Percentiles rank a stretch among this genome's conserved stretches.
These are phyloP conservation scores for Penicillium paradoxum DNA, from an alignment of 495 filamentous ascomycete species.

Conservation along the genomic window DNA sequence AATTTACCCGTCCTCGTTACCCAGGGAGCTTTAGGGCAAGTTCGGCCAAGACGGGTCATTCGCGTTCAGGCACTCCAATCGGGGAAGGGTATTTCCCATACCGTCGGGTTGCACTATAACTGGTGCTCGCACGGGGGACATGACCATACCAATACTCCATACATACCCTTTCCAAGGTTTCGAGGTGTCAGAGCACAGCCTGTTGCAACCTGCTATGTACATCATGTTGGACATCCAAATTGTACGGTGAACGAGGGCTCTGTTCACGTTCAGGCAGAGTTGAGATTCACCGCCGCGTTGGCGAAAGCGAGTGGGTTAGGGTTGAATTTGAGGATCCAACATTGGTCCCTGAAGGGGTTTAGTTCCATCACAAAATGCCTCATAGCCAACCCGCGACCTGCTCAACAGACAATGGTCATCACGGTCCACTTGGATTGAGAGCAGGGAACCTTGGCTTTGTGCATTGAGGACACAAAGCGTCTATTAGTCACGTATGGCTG, in stretches of 20 bases:
- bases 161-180: background rate
- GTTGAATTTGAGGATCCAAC: background rate
- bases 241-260: background rate
- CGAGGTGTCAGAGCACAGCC: too few species aligned
- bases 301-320: background rate
- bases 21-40: background rate
- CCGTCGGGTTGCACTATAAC: background rate
- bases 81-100: background rate
- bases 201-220: too few species aligned
- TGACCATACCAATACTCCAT: conserved; percentile 1
- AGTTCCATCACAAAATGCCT: conserved; percentile 29
- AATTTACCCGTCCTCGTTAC: too few species aligned
- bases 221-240: background rate
- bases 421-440: conserved; percentile 8
- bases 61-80: conserved; percentile 4
- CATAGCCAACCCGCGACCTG: conserved; percentile 25
- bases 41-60: conserved; percentile 6
- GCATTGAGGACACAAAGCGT: background rate
- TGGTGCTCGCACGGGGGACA: background rate
- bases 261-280: background rate
- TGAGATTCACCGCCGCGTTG: conserved; percentile 3
- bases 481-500: too few species aligned
- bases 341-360: conserved; percentile 19
- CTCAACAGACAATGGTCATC: conserved; percentile 21
- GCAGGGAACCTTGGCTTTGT: conserved; percentile 8